phyloP scores from a whole-genome alignment of 495 filamentous ascomycete species.

The Annulohypoxylon bovei region DNA sequence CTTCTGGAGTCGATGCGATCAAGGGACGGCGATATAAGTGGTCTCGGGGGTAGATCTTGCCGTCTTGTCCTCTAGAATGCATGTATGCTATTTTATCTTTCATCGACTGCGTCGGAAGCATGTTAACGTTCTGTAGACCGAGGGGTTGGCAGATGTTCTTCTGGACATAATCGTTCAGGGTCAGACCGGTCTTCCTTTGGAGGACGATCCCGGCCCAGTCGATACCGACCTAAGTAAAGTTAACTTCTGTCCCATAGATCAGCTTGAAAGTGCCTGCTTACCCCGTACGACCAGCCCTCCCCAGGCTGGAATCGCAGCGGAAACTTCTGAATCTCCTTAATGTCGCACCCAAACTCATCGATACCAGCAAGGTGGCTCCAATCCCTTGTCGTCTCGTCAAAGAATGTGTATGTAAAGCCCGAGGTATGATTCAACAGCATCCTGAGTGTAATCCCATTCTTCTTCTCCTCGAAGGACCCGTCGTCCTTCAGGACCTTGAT shows the following conservation, averaged over 20 bases:
- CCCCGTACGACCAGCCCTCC: constrained; percentile 66
- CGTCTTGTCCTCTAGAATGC: constrained; percentile 56
- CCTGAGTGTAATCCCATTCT: constrained; percentile 65
- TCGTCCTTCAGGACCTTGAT: constrained; percentile 59
- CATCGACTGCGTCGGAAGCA: constrained; percentile 66
- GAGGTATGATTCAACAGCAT: constrained; percentile 71
- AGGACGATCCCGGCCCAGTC: constrained; percentile 68
- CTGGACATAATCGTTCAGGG: constrained; percentile 66
- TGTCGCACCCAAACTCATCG: constrained; percentile 64
- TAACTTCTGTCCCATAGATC: background rate
- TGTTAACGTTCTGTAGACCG: constrained; percentile 60
- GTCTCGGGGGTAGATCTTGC: constrained; percentile 54
- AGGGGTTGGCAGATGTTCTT: constrained; percentile 67
- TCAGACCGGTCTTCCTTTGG: constrained; percentile 60
- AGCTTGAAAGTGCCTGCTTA: constrained; percentile 41
- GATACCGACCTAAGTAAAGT: constrained; percentile 54
- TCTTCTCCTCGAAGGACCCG: constrained; percentile 61
- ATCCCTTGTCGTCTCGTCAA: constrained; percentile 60
- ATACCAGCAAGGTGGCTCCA: constrained; percentile 57
- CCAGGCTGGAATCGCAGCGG: constrained; percentile 70
- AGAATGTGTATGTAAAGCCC: constrained; percentile 64
- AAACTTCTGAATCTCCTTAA: constrained; percentile 50
- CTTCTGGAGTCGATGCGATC: constrained; percentile 46
- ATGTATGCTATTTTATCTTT: constrained; percentile 59
- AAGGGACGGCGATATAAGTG: constrained; percentile 60